These are phyloP conservation scores for Gynandropsis gynandra DNA, from an alignment of 345 rosid species.

Conservation along the genomic window DNA sequence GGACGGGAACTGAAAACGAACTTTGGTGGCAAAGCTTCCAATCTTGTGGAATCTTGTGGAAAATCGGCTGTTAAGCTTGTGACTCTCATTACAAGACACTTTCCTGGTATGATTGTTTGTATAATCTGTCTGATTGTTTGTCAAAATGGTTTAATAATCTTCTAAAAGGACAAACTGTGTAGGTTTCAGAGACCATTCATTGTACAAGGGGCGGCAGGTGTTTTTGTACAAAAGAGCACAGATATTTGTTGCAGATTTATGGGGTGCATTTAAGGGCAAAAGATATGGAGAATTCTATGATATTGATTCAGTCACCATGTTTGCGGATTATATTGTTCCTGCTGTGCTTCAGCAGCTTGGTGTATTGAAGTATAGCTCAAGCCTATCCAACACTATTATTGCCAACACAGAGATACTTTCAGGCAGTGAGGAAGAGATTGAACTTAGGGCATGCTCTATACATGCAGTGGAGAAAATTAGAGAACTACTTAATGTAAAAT, in stretches of 20 bases:
- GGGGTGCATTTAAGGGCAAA: constrained; percentile 79
- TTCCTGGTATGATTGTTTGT: constrained; percentile 46
- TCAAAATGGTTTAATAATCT: constrained; percentile 5
- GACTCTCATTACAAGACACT: constrained; percentile 51
- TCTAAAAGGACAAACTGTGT: neutral
- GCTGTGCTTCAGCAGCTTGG: constrained; percentile 74
- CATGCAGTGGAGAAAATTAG: constrained; percentile 77
- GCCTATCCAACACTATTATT: constrained; percentile 41
- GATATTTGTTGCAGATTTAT: constrained; percentile 70
- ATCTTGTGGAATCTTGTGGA: constrained; percentile 59
- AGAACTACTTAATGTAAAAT: constrained; percentile 47
- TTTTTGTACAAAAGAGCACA: constrained; percentile 81
- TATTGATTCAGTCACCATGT: constrained; percentile 58
- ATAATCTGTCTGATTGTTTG: neutral
- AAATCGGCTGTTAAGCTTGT: constrained; percentile 75
- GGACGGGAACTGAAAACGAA: constrained; percentile 59
- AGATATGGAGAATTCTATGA: constrained; percentile 65
- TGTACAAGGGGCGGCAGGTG: constrained; percentile 69
- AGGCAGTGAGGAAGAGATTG: constrained; percentile 80
- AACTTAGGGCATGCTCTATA: constrained; percentile 71
- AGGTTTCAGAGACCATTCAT: constrained; percentile 75
- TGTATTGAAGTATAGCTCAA: constrained; percentile 56
- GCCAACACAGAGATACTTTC: constrained; percentile 44
- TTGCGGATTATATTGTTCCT: constrained; percentile 77
- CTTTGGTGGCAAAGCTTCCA: constrained; percentile 63